Evolutionary conservation across 73 alveolate genomes (phyloP).

Genomic region (Effrenium voratum): DNA sequence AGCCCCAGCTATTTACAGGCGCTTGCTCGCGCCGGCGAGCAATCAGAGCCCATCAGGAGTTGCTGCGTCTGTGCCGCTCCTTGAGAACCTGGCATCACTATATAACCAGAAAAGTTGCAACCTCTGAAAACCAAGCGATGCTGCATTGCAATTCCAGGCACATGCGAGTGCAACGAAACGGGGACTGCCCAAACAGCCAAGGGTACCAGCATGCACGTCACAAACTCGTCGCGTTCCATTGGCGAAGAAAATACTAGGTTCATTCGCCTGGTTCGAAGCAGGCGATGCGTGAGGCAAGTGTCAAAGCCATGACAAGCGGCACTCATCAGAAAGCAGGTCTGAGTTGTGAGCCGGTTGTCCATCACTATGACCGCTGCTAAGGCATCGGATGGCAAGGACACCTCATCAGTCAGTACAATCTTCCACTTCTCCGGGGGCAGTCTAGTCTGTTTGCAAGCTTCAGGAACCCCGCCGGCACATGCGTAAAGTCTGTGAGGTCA

Average conservation of each 20-base stretch:
- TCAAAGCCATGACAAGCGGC: background rate
- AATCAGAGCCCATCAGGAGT: slow-evolving; percentile 76
- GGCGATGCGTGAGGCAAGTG: background rate
- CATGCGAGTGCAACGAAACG: background rate
- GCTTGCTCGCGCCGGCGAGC: no score
- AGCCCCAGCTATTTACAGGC: no score
- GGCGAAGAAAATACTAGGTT: slow-evolving; percentile 88
- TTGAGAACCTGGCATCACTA: slow-evolving; percentile 49
- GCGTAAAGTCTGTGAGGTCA: slow-evolving; percentile 89
- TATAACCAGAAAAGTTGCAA: no score
- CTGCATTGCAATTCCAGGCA: no score
- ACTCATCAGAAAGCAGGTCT: background rate
- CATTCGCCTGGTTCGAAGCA: slow-evolving; percentile 46
- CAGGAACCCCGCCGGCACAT: slow-evolving; percentile 52
- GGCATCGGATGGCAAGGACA: slow-evolving; percentile 90
- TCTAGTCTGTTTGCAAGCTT: no score
- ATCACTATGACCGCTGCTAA: slow-evolving; percentile 91
- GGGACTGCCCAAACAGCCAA: background rate
- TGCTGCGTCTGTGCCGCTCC: slow-evolving; percentile 92
- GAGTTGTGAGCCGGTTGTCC: slow-evolving; percentile 66
- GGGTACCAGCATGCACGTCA: slow-evolving; percentile 86
- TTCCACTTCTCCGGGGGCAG: no score
- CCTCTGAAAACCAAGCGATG: no score
- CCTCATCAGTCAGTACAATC: no score
- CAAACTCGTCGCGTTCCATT: slow-evolving; percentile 93